Conservation (phyloP, 306 rosid species). For the Ammopiptanthus mongolicus region DNA sequence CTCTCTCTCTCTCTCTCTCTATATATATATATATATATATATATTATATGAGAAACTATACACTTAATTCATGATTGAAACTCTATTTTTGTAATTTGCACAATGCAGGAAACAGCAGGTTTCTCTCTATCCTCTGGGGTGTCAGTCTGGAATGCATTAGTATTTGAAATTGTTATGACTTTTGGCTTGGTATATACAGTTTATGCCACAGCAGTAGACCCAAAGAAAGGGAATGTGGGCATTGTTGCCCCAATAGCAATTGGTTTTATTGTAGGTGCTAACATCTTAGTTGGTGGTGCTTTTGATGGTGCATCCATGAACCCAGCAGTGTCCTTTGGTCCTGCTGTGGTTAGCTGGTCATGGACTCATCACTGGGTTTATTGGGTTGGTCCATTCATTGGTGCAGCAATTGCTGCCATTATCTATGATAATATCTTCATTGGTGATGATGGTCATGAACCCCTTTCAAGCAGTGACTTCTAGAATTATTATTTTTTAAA, state of each 20-base stretch:
- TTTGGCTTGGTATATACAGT: conserved; percentile 81
- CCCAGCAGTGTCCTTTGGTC: conserved; percentile 79
- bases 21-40: no score
- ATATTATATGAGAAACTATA: no score
- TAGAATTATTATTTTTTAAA: conserved; percentile 8
- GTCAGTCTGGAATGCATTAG: conserved; percentile 52
- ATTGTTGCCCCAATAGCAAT: conserved; percentile 73
- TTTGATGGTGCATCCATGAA: conserved; percentile 91
- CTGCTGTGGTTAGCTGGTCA: conserved; percentile 60
- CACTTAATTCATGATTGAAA: not conserved
- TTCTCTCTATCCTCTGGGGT: conserved; percentile 57
- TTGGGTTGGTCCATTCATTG: conserved; percentile 66
- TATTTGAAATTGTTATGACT: conserved; percentile 74
- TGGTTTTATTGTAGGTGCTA: conserved; percentile 79
- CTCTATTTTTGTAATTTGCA: not conserved
- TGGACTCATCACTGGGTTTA: conserved; percentile 79
- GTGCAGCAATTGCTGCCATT: conserved; percentile 59
- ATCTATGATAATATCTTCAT: conserved; percentile 67
- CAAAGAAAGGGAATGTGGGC: conserved; percentile 65
- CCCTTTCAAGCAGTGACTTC: conserved; percentile 39
- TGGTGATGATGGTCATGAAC: conserved; percentile 46
- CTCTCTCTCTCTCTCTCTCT: no score
- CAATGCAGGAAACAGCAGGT: conserved; percentile 54
- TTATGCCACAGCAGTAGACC: conserved; percentile 75
- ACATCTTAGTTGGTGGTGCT: conserved; percentile 79